Base-by-base conservation (phyloP, 1,284 basidiomycete species). In the Tremellales sp. region DNA sequence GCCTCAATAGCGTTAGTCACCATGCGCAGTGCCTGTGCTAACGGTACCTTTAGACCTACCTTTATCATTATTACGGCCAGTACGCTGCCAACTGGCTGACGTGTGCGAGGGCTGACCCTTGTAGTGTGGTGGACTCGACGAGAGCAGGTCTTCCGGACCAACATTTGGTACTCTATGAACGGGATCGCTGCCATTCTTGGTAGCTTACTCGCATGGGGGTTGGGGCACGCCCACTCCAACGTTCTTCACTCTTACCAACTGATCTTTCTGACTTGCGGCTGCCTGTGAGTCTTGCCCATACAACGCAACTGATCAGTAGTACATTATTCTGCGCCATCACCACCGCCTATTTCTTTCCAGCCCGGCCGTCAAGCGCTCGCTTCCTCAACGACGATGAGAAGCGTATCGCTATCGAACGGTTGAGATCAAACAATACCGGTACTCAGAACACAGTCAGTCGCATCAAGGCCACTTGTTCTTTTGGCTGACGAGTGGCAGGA, bases 231-330 rank as follows among this genome's bases (percentile, higher is more conserved):
- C 39, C 44, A 53, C 4, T 44, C 40, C 16, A 45, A 18, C 32
- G 21, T 5, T 5, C 47, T 69, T 8, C 37, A 58, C 41, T 45
- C 58, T 4, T 70, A 67, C 46, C 57, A 78, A 65, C 64, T 66
- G 14, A 77, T 78, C 43, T 78, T 78, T 60, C 59, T 78, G 19
- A 76, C 76, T 56, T 74, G 74, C 28, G 78, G 77, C 28, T 54
- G 73, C 2, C 59, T 64, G 48, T 60, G 41, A 44, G 50, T 46
- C 4, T 7, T 22, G 7, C 13, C n/a, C 14, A 8, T 13, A 16
- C 31, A 36, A 25, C 26, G 35, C 24, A 16, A 13, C 43, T 50
- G 31, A 40, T 33, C 14, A 10, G 4, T 22, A 51, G 46, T n/a
- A 39, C 53, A 1, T 38, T 62, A 13, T 43, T 45, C 21, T 45